Evolutionary conservation across 164 flowering plant genomes (phyloP), one percentile per base, ranked within the genome.

Genomic region (Nymphaea thermarum): DNA sequence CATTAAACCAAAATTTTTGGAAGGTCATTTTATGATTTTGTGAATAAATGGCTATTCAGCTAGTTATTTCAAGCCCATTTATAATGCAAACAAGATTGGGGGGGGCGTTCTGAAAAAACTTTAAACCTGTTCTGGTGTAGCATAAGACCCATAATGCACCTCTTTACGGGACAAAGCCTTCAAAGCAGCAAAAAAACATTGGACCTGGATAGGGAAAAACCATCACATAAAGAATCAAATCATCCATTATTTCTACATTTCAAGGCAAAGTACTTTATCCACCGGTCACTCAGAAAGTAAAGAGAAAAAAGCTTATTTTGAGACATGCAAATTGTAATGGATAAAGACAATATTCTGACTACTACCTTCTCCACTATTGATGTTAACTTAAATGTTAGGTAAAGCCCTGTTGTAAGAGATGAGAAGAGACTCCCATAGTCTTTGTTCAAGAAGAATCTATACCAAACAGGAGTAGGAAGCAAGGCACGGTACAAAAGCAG

Each of bases 361-460:
- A 25, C 44, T 77, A 95, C 99, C 99, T 95, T 95, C 83, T 93
- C 98, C 72, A 90, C 91, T 69, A 92, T 83, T 57, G 98, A 90
- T 42, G 99, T 95, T 67, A 95, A 91, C 87, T 95, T 95, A 75
- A 95, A 95, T 66, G 98, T 92, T 65, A 95, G 75, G 72, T 95
- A 95, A 73, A 95, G 70, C 69, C 98, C 99, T 8, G 99, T 95
- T 81, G 90, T 89, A n/a, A 95, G 79, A 8, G 99, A 95, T 44
- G 99, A 95, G 77, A 95, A 95, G 72, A 95, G 91, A 78, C 99
- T 92, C 60, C 99, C 99, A 73, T 90, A 90, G 72, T 95, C 98
- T 77, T 95, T 95, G 87, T 95, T 92, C 80, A 92, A 81, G 83
- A 92, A 95, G 79, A 95, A 95, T 14, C 97, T 88, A 66, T 95